Percentiles rank a stretch among this genome's conserved stretches.
phyloP scores from a whole-genome alignment of 495 filamentous ascomycete species.

The Penicillium maclennaniae region DNA sequence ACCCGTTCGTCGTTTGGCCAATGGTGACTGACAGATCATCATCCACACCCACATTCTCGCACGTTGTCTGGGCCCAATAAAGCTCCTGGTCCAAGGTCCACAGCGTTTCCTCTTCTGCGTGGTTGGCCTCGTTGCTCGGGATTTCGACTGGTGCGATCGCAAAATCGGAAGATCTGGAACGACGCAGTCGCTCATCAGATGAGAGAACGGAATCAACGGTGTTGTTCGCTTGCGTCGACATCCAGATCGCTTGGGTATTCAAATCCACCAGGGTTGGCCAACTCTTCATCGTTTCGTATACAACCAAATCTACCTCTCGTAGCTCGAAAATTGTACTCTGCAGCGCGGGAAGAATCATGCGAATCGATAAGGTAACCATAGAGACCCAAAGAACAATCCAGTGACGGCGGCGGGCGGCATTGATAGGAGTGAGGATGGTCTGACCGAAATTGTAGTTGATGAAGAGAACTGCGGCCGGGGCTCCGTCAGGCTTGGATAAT shows the following conservation, averaged over 20 bases:
- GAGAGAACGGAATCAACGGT: constrained; percentile 24
- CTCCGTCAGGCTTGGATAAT: constrained; percentile 33
- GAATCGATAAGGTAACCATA: constrained; percentile 32
- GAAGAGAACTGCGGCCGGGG: constrained; percentile 34
- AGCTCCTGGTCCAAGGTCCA: constrained; percentile 38
- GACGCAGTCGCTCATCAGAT: constrained; percentile 15
- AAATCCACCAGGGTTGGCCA: constrained; percentile 35
- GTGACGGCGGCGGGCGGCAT: constrained; percentile 32
- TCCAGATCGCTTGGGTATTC: constrained; percentile 33
- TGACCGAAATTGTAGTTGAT: constrained; percentile 46
- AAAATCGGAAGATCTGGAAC: constrained; percentile 29
- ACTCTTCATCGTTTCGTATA: constrained; percentile 26
- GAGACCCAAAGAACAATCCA: constrained; percentile 38
- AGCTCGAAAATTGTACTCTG: constrained; percentile 38
- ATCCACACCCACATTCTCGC: constrained; percentile 21
- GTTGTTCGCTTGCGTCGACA: constrained; percentile 30
- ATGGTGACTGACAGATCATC: constrained; percentile 23
- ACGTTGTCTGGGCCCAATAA: constrained; percentile 35
- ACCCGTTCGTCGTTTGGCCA: constrained; percentile 14
- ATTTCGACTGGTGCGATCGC: constrained; percentile 40
- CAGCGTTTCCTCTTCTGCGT: constrained; percentile 23
- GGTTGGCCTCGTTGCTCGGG: constrained; percentile 12
- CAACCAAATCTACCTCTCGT: constrained; percentile 25
- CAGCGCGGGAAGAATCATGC: constrained; percentile 37
- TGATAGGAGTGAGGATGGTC: constrained; percentile 37